A percentile compares a stretch with the other conserved stretches of the same genome.
Conservation (phyloP, 768 basidiomycete species). For the Tricholoma flavovirens region DNA sequence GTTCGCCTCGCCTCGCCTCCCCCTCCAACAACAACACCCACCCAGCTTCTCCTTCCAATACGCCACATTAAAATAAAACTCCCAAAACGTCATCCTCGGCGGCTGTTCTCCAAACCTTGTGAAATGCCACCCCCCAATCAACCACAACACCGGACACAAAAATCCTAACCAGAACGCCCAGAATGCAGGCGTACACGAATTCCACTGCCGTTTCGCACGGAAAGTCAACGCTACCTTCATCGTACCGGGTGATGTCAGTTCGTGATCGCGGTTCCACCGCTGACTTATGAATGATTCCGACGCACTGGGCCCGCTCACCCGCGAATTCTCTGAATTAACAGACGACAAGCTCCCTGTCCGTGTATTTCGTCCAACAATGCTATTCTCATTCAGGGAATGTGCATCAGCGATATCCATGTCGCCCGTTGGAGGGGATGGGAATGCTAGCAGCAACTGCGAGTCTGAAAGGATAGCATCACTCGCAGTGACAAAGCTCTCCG, state of each 20-base stretch:
- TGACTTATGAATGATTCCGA: constrained; percentile 49
- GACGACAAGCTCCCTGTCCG: constrained; percentile 11
- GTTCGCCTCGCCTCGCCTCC: constrained; percentile 6
- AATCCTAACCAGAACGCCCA: constrained; percentile 77
- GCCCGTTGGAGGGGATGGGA: neutral
- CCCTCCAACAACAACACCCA: constrained; percentile 26
- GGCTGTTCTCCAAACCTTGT: constrained; percentile 42
- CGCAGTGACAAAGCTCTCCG: constrained; percentile 56
- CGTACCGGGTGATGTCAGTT: constrained; percentile 21
- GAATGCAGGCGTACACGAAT: constrained; percentile 37
- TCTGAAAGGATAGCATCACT: constrained; percentile 14
- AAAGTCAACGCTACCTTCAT: constrained; percentile 21
- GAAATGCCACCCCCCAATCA: constrained; percentile 71
- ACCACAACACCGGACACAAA: constrained; percentile 67
- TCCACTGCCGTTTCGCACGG: constrained; percentile 28
- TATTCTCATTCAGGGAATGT: neutral
- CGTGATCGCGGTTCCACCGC: constrained; percentile 43
- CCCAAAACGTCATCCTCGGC: constrained; percentile 38
- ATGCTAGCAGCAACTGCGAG: neutral
- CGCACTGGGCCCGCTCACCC: constrained; percentile 21
- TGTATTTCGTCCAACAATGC: neutral
- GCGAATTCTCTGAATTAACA: constrained; percentile 5
- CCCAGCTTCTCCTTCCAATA: constrained; percentile 29
- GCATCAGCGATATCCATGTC: constrained; percentile 11
- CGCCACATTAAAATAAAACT: constrained; percentile 37